Evolutionary conservation across 140 eudicot species (phyloP).

Genomic region (Cichorium intybus): DNA sequence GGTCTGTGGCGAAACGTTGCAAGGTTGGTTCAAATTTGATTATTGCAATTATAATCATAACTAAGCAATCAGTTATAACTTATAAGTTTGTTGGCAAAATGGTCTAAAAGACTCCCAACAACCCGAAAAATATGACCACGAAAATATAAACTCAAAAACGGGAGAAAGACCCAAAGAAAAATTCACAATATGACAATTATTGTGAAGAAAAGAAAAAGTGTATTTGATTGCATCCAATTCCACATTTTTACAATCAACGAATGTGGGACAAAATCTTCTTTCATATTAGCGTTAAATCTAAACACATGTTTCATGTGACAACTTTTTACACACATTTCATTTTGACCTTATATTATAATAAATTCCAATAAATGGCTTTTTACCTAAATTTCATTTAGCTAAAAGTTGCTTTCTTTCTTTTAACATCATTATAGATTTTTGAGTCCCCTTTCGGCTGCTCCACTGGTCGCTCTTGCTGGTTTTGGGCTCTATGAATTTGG

Average conservation of each 20-base stretch:
- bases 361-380: too few species aligned
- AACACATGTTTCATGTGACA: too few species aligned
- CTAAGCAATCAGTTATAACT: not conserved
- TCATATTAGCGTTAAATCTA: too few species aligned
- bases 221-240: too few species aligned
- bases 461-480: constrained; percentile 81
- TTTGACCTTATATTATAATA: too few species aligned
- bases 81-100: not conserved
- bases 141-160: too few species aligned
- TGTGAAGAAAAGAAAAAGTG: not conserved
- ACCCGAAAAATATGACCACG: too few species aligned
- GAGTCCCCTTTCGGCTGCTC: constrained; percentile 84
- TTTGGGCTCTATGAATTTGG: constrained; percentile 91
- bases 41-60: not conserved
- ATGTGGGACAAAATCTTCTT: too few species aligned
- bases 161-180: too few species aligned
- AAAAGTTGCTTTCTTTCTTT: constrained; percentile 5
- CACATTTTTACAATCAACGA: not conserved
- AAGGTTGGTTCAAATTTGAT: constrained; percentile 42
- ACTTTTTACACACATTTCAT: too few species aligned
- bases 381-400: not conserved
- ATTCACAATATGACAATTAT: not conserved
- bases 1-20: constrained; percentile 91
- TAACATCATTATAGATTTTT: constrained; percentile 42
- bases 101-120: not conserved